Evolutionary conservation across 352 stramenopile genomes (phyloP).

Genomic region (Phytopythium vexans): DNA sequence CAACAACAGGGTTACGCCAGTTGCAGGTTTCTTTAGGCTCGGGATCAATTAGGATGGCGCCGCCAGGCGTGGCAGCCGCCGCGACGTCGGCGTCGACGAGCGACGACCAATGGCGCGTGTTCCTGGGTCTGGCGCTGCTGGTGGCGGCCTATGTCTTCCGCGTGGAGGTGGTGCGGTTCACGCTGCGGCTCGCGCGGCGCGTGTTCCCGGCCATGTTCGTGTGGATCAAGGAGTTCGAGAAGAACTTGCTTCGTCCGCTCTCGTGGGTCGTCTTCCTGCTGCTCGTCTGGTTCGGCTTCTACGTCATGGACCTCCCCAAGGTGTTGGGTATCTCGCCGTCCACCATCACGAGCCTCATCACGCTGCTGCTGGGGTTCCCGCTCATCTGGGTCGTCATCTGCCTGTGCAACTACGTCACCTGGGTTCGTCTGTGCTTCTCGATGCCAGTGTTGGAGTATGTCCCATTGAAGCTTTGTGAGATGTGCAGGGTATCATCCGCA

Average conservation of each 20-base stretch:
- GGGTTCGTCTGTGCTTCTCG: slow-evolving; percentile 24
- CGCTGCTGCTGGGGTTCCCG: slow-evolving; percentile 62
- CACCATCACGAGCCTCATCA: slow-evolving; percentile 50
- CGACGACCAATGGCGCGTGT: slow-evolving; percentile 71
- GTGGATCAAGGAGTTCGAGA: slow-evolving; percentile 86
- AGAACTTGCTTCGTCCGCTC: slow-evolving; percentile 66
- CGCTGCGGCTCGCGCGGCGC: slow-evolving; percentile 59
- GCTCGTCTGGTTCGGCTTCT: slow-evolving; percentile 59
- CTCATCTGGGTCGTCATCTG: slow-evolving; percentile 80
- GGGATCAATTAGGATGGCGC: slow-evolving; percentile 1
- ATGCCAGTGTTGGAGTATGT: background rate
- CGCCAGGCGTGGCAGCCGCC: background rate
- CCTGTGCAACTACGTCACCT: slow-evolving; percentile 81
- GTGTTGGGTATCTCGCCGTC: slow-evolving; percentile 39
- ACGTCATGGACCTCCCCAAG: slow-evolving; percentile 57
- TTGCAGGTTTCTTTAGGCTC: no score
- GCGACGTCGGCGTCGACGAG: slow-evolving; percentile 15
- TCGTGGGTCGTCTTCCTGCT: slow-evolving; percentile 84
- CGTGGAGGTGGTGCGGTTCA: slow-evolving; percentile 75
- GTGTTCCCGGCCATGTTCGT: slow-evolving; percentile 50
- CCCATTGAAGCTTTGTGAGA: background rate
- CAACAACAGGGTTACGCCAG: no score
- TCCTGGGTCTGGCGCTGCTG: slow-evolving; percentile 72
- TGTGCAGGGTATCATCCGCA: slow-evolving; percentile 61
- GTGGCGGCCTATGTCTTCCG: slow-evolving; percentile 66